Evolutionary conservation across 208 protist species (phyloP).

Genomic region (Crithidia fasciculata): DNA sequence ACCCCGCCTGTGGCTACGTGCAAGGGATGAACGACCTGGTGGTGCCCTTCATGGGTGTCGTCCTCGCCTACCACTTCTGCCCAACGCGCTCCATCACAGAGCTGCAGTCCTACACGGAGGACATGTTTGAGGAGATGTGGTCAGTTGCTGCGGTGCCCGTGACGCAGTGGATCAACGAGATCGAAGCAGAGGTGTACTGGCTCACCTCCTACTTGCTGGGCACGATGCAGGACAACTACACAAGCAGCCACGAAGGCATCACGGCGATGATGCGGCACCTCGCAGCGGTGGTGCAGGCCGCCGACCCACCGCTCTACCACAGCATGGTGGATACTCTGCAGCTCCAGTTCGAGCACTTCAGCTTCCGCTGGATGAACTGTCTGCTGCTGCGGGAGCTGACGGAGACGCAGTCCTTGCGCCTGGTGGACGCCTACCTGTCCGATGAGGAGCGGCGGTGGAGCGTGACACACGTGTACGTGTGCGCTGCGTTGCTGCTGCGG

Average conservation of each 20-base stretch:
- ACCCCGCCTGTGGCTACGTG: conserved; percentile 94
- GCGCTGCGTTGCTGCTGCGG: conserved; percentile 80
- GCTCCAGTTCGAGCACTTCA: conserved; percentile 82
- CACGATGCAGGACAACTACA: conserved; percentile 92
- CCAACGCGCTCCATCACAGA: conserved; percentile 53
- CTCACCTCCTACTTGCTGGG: conserved; percentile 86
- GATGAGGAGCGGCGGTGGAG: conserved; percentile 73
- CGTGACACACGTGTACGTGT: conserved; percentile 88
- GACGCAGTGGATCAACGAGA: conserved; percentile 55
- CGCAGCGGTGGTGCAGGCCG: conserved; percentile 61
- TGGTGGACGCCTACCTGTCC: conserved; percentile 92
- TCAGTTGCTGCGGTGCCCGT: conserved; percentile 40
- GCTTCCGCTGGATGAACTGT: conserved; percentile 95
- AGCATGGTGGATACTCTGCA: conserved; percentile 57
- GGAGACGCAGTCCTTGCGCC: conserved; percentile 68
- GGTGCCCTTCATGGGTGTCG: conserved; percentile 91
- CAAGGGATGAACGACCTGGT: conserved; percentile 95
- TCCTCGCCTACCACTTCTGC: conserved; percentile 66
- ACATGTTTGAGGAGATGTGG: conserved; percentile 45
- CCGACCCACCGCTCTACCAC: conserved; percentile 64
- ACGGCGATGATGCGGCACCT: conserved; percentile 89
- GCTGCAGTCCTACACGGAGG: conserved; percentile 43
- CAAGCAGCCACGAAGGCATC: conserved; percentile 88
- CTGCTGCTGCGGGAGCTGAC: conserved; percentile 90
- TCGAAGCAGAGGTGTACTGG: conserved; percentile 94